Evolutionary conservation across 148 eudicot species (phyloP).

Genomic region (Cornus kousa): DNA sequence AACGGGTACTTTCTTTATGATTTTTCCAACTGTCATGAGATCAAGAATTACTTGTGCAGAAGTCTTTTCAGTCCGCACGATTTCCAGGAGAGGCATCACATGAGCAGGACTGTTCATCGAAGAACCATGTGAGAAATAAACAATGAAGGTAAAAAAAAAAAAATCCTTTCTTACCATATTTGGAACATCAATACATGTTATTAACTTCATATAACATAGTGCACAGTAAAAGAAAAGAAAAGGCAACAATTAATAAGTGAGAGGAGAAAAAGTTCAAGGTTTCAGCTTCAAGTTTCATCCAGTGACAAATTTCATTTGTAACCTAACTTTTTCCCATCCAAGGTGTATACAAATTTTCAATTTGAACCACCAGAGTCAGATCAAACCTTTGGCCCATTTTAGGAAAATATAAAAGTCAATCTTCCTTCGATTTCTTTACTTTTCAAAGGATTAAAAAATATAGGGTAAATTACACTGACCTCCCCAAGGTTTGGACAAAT

Average conservation of each 20-base stretch:
- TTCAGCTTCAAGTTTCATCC: too few relatives aligned
- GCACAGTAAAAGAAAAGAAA: too few relatives aligned
- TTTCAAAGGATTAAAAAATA: background rate
- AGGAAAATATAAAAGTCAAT: background rate
- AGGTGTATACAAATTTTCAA: background rate
- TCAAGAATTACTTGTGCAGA: conserved; percentile 89
- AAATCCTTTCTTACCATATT: too few relatives aligned
- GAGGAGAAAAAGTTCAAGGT: too few relatives aligned
- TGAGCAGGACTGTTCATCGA: conserved; percentile 83
- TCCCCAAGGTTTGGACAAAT: too few relatives aligned
- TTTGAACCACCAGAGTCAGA: background rate
- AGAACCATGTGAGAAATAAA: conserved; percentile 18
- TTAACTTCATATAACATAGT: too few relatives aligned
- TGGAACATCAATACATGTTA: too few relatives aligned
- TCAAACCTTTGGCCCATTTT: background rate
- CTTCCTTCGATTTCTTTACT: background rate
- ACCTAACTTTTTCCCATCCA: too few relatives aligned
- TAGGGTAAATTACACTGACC: too few relatives aligned
- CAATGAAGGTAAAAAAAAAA: too few relatives aligned
- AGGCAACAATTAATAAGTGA: too few relatives aligned
- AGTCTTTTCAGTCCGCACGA: conserved; percentile 83
- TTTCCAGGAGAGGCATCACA: conserved; percentile 91
- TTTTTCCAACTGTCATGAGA: conserved; percentile 76
- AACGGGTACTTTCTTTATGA: conserved; percentile 84
- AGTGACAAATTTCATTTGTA: too few relatives aligned